A percentile compares a stretch with the other conserved stretches of the same genome.
phyloP scores from a whole-genome alignment of 495 filamentous ascomycete species.

The Annulohypoxylon nitens region DNA sequence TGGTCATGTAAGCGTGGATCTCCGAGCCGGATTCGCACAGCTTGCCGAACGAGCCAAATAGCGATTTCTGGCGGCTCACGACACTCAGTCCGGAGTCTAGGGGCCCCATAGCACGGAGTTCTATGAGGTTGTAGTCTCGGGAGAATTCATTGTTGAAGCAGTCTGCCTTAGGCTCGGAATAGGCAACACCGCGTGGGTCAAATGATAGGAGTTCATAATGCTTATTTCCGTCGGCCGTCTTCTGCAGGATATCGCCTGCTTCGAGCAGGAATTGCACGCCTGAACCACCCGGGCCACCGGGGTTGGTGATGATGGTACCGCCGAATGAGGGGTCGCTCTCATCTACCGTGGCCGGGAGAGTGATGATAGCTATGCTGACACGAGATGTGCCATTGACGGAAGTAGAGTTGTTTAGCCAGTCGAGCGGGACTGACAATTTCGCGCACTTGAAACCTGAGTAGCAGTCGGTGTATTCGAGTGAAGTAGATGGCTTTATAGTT shows the following conservation, averaged over 20 bases:
- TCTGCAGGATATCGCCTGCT: constrained; percentile 30
- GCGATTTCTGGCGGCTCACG: constrained; percentile 46
- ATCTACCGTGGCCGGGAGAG: constrained; percentile 35
- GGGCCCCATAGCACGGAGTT: constrained; percentile 36
- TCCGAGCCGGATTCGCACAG: constrained; percentile 32
- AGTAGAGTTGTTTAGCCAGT: constrained; percentile 40
- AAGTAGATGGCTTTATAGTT: constrained; percentile 34
- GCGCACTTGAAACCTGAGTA: constrained; percentile 38
- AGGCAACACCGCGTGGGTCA: constrained; percentile 59
- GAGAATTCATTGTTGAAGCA: constrained; percentile 54
- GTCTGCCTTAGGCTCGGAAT: constrained; percentile 53
- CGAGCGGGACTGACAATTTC: constrained; percentile 43
- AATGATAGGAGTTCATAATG: constrained; percentile 58
- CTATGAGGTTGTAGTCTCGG: constrained; percentile 33
- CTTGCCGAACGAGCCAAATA: constrained; percentile 44
- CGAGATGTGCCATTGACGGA: constrained; percentile 15
- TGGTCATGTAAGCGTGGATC: constrained; percentile 39
- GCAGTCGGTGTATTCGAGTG: constrained; percentile 39
- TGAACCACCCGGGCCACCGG: constrained; percentile 42
- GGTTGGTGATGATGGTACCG: constrained; percentile 46
- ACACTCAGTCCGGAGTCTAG: constrained; percentile 31
- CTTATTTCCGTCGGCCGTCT: constrained; percentile 35
- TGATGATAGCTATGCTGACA: constrained; percentile 37
- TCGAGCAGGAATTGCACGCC: constrained; percentile 50
- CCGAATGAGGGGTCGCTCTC: constrained; percentile 45